Conservation (phyloP, 208 protist genomes). For the Leishmania tropica region DNA sequence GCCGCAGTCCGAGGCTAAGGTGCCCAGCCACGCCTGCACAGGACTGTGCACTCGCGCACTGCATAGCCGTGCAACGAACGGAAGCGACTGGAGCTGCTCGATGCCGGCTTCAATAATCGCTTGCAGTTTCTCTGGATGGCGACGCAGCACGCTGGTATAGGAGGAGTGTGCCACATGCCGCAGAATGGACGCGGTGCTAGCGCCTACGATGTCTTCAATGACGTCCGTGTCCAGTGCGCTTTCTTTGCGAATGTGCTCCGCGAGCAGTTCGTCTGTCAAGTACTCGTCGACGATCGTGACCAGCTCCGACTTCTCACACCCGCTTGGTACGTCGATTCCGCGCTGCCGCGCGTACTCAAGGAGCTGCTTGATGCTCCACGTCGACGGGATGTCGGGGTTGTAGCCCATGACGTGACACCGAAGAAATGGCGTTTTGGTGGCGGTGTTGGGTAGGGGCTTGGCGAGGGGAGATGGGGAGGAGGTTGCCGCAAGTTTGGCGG, state of each 20-base stretch:
- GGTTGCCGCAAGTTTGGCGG: neutral
- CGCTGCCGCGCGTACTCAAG: conserved; percentile 40
- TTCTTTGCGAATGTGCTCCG: conserved; percentile 19
- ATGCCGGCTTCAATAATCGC: conserved; percentile 49
- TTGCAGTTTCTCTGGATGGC: conserved; percentile 40
- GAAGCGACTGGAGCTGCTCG: conserved; percentile 22
- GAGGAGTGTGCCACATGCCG: conserved; percentile 22
- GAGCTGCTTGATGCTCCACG: conserved; percentile 50
- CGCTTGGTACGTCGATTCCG: conserved; percentile 30
- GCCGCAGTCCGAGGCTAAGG: conserved; percentile 23
- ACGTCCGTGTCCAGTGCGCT: conserved; percentile 9
- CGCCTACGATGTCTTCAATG: conserved; percentile 24
- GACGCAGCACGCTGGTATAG: conserved; percentile 39
- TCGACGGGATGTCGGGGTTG: conserved; percentile 42
- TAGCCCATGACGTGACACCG: conserved; percentile 17
- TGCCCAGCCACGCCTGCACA: conserved; percentile 44
- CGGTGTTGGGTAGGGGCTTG: neutral
- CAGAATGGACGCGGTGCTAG: conserved; percentile 27
- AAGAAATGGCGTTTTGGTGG: neutral
- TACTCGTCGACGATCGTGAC: conserved; percentile 37
- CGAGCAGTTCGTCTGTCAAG: conserved; percentile 25
- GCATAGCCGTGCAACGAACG: conserved; percentile 15
- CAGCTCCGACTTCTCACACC: conserved; percentile 34
- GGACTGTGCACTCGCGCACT: conserved; percentile 31
- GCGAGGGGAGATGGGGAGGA: neutral